Evolutionary conservation across 164 flowering plant genomes (phyloP).

Genomic region (Berberis thunbergii): DNA sequence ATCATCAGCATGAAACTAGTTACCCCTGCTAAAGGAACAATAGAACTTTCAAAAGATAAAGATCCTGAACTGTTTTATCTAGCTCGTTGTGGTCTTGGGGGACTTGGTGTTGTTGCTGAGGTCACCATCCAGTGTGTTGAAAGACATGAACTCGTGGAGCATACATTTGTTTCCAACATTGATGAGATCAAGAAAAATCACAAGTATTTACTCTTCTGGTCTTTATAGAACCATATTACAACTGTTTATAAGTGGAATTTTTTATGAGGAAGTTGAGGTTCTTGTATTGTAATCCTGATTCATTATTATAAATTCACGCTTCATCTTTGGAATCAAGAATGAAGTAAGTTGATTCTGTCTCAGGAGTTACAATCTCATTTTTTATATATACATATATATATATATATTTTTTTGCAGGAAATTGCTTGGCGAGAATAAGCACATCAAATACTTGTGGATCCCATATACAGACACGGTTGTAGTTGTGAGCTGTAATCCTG

Average conservation of each 20-base stretch:
- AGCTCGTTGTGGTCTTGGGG: constrained; percentile 98
- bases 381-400: not conserved
- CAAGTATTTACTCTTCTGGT: constrained; percentile 38
- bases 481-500: constrained; percentile 89
- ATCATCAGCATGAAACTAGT: constrained; percentile 90
- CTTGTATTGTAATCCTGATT: too few species aligned
- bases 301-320: too few species aligned
- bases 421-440: constrained; percentile 85
- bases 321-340: too few species aligned
- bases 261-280: too few species aligned
- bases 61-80: constrained; percentile 89
- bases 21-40: constrained; percentile 93
- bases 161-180: constrained; percentile 68
- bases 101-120: constrained; percentile 96
- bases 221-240: too few species aligned
- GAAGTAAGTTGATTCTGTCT: not conserved
- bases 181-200: constrained; percentile 88
- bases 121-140: constrained; percentile 98
- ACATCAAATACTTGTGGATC: constrained; percentile 85
- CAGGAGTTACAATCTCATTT: not conserved
- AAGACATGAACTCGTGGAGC: constrained; percentile 92
- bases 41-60: constrained; percentile 84
- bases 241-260: too few species aligned
- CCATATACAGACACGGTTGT: constrained; percentile 93
- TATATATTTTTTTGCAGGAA: constrained; percentile 69